Conservation (phyloP, 2,329 filamentous ascomycete genomes). For the Xylariomycetidae sp. region DNA sequence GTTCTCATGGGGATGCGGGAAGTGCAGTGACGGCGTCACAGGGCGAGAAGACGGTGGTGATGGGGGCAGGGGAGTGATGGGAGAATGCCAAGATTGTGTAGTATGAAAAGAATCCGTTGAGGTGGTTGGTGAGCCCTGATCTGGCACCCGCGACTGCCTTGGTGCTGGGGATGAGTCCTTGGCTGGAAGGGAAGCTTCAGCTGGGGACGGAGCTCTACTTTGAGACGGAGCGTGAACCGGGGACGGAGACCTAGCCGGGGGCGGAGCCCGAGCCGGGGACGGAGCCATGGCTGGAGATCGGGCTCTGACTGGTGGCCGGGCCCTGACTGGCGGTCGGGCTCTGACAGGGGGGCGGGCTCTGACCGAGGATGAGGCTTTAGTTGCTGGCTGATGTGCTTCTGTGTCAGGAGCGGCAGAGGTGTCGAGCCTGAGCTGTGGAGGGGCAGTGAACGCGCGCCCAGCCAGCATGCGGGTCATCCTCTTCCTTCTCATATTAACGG, state of each 20-base stretch:
- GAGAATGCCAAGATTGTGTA: constrained; percentile 45
- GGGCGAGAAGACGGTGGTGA: constrained; percentile 38
- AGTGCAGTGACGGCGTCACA: constrained; percentile 27
- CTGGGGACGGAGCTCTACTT: too few relatives aligned
- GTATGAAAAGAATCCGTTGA: constrained; percentile 51
- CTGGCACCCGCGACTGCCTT: constrained; percentile 18
- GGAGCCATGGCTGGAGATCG: too few relatives aligned
- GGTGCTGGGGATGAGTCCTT: constrained; percentile 12
- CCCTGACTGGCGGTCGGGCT: too few relatives aligned
- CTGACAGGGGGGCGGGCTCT: too few relatives aligned
- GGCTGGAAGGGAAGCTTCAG: too few relatives aligned
- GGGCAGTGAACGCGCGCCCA: constrained; percentile 31
- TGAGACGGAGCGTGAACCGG: too few relatives aligned
- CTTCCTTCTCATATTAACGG: constrained; percentile 22
- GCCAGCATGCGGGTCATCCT: constrained; percentile 24
- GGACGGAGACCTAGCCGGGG: too few relatives aligned
- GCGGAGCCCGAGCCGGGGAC: too few relatives aligned
- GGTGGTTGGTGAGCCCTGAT: constrained; percentile 37
- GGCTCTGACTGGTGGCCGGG: too few relatives aligned
- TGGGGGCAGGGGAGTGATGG: constrained; percentile 35
- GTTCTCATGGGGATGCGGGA: constrained; percentile 35
- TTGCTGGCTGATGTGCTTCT: too few relatives aligned
- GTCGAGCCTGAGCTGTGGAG: constrained; percentile 36
- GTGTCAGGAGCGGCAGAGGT: constrained; percentile 34
- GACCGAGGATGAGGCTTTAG: too few relatives aligned